These are phyloP conservation scores for Cornus suecica DNA, from an alignment of 148 eudicot genomes.

Conservation along the genomic window DNA sequence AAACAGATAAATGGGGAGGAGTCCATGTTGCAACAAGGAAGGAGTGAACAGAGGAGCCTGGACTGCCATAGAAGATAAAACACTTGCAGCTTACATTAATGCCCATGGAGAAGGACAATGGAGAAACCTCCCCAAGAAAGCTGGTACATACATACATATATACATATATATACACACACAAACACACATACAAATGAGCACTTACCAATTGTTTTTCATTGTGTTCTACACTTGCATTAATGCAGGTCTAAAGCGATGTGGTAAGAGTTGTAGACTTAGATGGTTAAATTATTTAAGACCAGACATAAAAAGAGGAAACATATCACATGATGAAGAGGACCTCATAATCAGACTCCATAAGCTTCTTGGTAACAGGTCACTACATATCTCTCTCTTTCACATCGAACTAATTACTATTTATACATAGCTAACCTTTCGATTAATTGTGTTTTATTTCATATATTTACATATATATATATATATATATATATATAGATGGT, in stretches of 20 bases:
- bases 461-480: neutral
- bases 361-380: constrained; percentile 12
- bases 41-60: constrained; percentile 25
- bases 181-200: no score
- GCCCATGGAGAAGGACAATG: constrained; percentile 24
- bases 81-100: constrained; percentile 12
- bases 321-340: constrained; percentile 8
- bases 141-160: constrained; percentile 1
- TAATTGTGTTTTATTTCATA: no score
- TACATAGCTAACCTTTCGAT: no score
- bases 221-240: neutral
- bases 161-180: no score
- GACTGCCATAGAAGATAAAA: constrained; percentile 19
- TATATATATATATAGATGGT: constrained; percentile 9
- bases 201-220: neutral
- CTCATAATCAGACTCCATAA: constrained; percentile 15
- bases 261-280: constrained; percentile 11
- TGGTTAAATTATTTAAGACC: constrained; percentile 13
- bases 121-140: constrained; percentile 20
- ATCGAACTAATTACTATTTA: no score
- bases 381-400: no score
- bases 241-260: constrained; percentile 10
- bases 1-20: constrained; percentile 18
- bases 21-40: constrained; percentile 20
- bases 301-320: constrained; percentile 9